Percentiles rank a stretch among this genome's conserved stretches.
phyloP scores from a whole-genome alignment of 441 rosid genomes.

The Populus hybrid region DNA sequence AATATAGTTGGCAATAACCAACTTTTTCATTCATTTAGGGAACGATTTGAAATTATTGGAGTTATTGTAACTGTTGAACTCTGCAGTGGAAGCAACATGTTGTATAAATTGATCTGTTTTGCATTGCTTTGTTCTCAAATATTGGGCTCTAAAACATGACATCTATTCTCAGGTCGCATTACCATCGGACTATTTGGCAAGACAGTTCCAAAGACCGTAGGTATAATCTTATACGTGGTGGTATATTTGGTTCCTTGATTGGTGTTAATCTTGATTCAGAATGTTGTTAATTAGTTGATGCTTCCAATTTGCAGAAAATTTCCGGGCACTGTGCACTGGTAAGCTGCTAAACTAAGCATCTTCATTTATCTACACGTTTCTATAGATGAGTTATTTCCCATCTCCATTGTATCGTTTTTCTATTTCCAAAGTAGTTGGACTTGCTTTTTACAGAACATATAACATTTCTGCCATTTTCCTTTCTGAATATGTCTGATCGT shows the following conservation, averaged over 20 bases:
- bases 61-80: neutral
- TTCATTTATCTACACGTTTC: neutral
- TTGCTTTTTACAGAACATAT: neutral
- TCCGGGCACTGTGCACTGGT: slow-evolving; percentile 96
- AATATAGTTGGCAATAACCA: neutral
- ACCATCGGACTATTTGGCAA: slow-evolving; percentile 80
- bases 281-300: slow-evolving; percentile 13
- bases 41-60: neutral
- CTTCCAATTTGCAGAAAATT: slow-evolving; percentile 65
- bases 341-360: slow-evolving; percentile 8
- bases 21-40: neutral
- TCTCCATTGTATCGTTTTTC: neutral
- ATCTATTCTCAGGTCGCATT: slow-evolving; percentile 55
- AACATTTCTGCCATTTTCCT: neutral
- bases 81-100: neutral
- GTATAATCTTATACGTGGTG: slow-evolving; percentile 33
- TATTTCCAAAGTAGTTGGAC: neutral
- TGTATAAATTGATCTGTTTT: neutral
- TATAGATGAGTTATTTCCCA: neutral
- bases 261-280: neutral
- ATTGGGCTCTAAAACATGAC: neutral
- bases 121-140: neutral
- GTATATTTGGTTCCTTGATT: slow-evolving; percentile 19
- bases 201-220: slow-evolving; percentile 45
- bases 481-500: neutral